Evolutionary conservation across 345 rosid species (phyloP).

Genomic region (Triadica sebifera): DNA sequence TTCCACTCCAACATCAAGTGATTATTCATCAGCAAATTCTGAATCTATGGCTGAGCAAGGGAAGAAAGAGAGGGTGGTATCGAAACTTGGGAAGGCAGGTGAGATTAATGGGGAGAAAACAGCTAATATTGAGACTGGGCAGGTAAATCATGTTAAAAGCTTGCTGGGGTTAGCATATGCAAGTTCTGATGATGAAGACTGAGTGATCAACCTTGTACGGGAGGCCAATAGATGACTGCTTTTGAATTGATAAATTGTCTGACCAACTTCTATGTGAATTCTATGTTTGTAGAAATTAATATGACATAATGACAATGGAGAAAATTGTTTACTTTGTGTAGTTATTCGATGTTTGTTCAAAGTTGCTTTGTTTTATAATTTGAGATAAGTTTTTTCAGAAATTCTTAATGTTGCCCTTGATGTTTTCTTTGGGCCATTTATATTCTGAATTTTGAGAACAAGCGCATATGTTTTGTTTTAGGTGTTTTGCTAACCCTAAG

Average conservation of each 20-base stretch:
- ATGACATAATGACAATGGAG: not conserved
- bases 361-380: too few species aligned
- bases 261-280: too few species aligned
- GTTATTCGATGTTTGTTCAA: too few species aligned
- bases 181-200: conserved; percentile 75
- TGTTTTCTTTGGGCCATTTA: too few species aligned
- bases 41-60: conserved; percentile 25
- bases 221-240: conserved; percentile 19
- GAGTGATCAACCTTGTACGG: not conserved
- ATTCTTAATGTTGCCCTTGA: too few species aligned
- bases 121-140: not conserved
- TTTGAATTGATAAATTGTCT: not conserved
- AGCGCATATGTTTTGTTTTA: too few species aligned
- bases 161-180: conserved; percentile 81
- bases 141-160: conserved; percentile 47
- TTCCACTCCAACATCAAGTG: conserved; percentile 31
- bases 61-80: conserved; percentile 28
- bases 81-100: conserved; percentile 25
- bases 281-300: conserved; percentile 40
- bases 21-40: conserved; percentile 24
- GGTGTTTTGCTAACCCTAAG: too few species aligned
- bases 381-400: too few species aligned
- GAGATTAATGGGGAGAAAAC: conserved; percentile 22
- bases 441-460: too few species aligned
- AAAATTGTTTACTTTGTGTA: too few species aligned